phyloP scores from a whole-genome alignment of 2,329 filamentous ascomycete genomes.

The Colletotrichum tanaceti region DNA sequence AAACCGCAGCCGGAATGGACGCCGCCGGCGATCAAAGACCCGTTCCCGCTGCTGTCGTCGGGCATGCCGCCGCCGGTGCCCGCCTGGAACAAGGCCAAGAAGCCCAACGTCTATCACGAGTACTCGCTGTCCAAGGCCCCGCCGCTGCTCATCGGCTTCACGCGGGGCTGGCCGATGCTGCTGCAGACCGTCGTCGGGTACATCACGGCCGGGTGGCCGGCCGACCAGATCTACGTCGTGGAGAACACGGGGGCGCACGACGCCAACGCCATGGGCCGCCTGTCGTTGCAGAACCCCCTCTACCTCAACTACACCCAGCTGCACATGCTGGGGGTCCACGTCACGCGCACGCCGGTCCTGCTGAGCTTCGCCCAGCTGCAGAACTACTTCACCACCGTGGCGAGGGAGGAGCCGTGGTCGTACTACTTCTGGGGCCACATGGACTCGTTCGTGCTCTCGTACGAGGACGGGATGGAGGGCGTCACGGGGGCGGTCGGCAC shows the following conservation, averaged over 20 bases:
- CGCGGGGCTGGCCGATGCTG: slow-evolving; percentile 65
- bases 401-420: slow-evolving; percentile 57
- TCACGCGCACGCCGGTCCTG: slow-evolving; percentile 63
- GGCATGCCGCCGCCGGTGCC: slow-evolving; percentile 56
- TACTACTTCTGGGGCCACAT: slow-evolving; percentile 69
- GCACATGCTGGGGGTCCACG: slow-evolving; percentile 61
- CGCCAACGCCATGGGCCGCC: slow-evolving; percentile 59
- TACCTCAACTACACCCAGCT: slow-evolving; percentile 65
- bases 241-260: slow-evolving; percentile 70
- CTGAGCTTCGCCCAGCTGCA: slow-evolving; percentile 67
- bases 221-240: slow-evolving; percentile 66
- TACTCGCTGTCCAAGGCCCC: slow-evolving; percentile 55
- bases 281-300: slow-evolving; percentile 66
- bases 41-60: slow-evolving; percentile 55
- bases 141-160: slow-evolving; percentile 69
- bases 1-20: slow-evolving; percentile 39
- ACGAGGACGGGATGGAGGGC: slow-evolving; percentile 50
- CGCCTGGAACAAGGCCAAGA: slow-evolving; percentile 56
- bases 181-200: slow-evolving; percentile 68
- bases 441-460: slow-evolving; percentile 60
- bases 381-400: slow-evolving; percentile 63
- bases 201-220: slow-evolving; percentile 69
- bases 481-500: slow-evolving; percentile 47
- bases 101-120: slow-evolving; percentile 51
- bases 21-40: slow-evolving; percentile 55